phyloP scores from a whole-genome alignment of 2,329 filamentous ascomycete species.

The Stemphylium lycopersici region DNA sequence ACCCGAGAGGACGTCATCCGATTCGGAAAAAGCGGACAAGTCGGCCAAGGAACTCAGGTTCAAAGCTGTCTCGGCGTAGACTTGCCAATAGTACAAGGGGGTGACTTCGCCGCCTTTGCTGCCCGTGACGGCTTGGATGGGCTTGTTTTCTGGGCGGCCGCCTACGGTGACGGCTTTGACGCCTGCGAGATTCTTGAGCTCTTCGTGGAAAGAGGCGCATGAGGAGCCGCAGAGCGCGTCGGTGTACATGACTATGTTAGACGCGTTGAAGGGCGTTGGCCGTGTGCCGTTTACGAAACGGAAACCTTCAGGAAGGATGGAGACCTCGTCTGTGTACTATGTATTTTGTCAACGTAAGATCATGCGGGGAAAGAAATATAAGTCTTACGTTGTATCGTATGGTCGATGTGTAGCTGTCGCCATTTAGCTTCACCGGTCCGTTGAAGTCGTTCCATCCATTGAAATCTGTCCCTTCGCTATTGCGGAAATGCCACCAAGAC shows the following conservation, averaged over 20 bases:
- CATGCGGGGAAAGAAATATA: background rate
- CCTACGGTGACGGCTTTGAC: slow-evolving; percentile 63
- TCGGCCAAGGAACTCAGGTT: slow-evolving; percentile 19
- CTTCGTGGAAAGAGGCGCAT: slow-evolving; percentile 62
- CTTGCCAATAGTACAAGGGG: slow-evolving; percentile 23
- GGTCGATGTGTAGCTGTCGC: slow-evolving; percentile 48
- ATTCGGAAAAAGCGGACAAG: slow-evolving; percentile 10
- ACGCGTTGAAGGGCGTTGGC: slow-evolving; percentile 44
- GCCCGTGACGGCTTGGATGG: slow-evolving; percentile 68
- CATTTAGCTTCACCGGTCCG: slow-evolving; percentile 44
- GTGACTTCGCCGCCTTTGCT: slow-evolving; percentile 59
- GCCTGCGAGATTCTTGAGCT: slow-evolving; percentile 58
- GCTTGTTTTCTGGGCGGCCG: slow-evolving; percentile 59
- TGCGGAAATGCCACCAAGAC: slow-evolving; percentile 32
- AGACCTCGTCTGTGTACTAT: slow-evolving; percentile 26
- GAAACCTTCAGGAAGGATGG: slow-evolving; percentile 19
- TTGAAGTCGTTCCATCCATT: slow-evolving; percentile 53
- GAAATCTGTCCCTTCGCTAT: slow-evolving; percentile 44
- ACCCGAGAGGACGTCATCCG: slow-evolving; percentile 13
- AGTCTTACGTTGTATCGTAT: slow-evolving; percentile 39
- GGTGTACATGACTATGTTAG: slow-evolving; percentile 52
- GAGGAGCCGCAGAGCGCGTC: slow-evolving; percentile 65
- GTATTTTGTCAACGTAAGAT: slow-evolving; percentile 17
- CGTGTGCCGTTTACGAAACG: slow-evolving; percentile 26
- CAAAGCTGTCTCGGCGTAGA: slow-evolving; percentile 21